These are phyloP conservation scores for Silybum marianum DNA, from an alignment of 129 eudicot species.

Conservation along the genomic window DNA sequence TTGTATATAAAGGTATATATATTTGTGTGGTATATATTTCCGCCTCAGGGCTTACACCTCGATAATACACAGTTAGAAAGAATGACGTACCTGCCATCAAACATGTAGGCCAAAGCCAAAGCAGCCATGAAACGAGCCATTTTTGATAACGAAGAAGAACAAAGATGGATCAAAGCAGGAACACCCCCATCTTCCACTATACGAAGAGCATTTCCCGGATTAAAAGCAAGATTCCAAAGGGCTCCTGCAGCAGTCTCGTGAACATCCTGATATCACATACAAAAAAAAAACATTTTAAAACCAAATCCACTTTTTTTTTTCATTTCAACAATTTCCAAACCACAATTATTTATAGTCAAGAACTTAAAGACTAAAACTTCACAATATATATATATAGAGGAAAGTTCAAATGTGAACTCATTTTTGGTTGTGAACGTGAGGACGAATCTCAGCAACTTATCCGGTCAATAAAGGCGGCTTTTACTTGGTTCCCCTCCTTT, in stretches of 20 bases:
- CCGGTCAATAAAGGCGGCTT: no score
- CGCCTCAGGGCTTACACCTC: no score
- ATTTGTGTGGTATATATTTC: no score
- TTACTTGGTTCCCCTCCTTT: no score
- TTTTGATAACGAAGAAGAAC: conserved; percentile 85
- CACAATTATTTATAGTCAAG: not conserved
- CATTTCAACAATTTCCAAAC: not conserved
- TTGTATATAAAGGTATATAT: no score
- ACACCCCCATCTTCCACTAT: conserved; percentile 98
- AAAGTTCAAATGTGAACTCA: no score
- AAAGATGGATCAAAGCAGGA: conserved; percentile 74
- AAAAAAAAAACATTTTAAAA: not conserved
- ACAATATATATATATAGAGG: no score
- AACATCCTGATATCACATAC: conserved; percentile 65
- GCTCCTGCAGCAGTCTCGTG: conserved; percentile 99
- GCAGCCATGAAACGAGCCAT: conserved; percentile 99
- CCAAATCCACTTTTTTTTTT: not conserved
- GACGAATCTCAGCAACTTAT: no score
- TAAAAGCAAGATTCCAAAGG: conserved; percentile 98
- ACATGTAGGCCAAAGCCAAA: conserved; percentile 93
- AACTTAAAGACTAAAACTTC: not conserved
- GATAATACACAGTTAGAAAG: not conserved
- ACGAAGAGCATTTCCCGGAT: conserved; percentile 93
- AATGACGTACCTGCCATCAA: conserved; percentile 82
- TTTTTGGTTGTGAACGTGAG: no score